Evolutionary conservation across 1,284 basidiomycete genomes (phyloP), one percentile per base, ranked within the genome.

Genomic region (Boletus semigastroideus): DNA sequence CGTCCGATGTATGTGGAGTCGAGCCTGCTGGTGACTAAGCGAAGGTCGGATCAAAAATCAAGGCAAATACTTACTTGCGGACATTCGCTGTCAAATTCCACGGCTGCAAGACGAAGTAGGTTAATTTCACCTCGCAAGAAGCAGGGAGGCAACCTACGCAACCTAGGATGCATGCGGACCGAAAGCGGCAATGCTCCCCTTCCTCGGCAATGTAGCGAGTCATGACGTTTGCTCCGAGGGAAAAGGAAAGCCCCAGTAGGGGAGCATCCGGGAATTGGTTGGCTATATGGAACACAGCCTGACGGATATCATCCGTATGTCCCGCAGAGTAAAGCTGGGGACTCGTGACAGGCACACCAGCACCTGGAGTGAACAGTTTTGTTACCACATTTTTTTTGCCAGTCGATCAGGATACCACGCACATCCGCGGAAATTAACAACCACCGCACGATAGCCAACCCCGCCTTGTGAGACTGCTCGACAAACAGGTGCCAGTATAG

Each of bases 351-450:
- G 92, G 92, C 30, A 90, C 86, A 30, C 88, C 89, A 57, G 92
- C 92, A 72, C 90, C 86, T 88, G 63, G 54, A 38, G 48, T 39
- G 41, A 27, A 50, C 47, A 38, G 31, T 46, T 51, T 33, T 42
- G 49, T 54, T 38, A 57, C 49, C 49, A 49, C 50, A 37, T 52
- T 56, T 48, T 50, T 46, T 48, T 50, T 46, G 48, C 27, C 17
- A 46, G 17, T 45, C 42, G 19, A 42, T 30, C 37, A 49, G 41
- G 49, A 57, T 56, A 53, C 57, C 48, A 77, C 82, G 60, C 61
- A 89, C 95, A 98, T 62, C 94, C 95, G 59, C 94, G 84, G 74
- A 90, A 96, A 72, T 96, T 92, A 56, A 94, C 82, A 9, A 97
- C 94, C 5, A 92, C 86, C 3, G 83, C 94, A 56, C 94, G 79